These are phyloP conservation scores for Boletus rubescentipes DNA, from an alignment of 768 basidiomycete genomes.

Conservation along the genomic window DNA sequence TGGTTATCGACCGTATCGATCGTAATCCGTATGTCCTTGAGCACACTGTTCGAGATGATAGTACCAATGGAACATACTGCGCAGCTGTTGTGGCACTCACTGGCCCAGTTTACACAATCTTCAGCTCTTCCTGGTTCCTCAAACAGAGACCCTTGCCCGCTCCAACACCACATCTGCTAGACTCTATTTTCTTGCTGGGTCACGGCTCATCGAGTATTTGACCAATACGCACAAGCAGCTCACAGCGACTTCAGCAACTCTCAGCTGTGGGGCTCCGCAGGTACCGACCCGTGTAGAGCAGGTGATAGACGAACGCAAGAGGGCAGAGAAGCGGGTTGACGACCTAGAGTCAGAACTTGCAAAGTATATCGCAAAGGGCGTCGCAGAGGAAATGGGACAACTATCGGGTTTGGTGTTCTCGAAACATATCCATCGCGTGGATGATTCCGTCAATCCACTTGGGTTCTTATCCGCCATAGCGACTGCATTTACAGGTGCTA, in stretches of 20 bases:
- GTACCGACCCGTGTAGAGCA: conserved; percentile 69
- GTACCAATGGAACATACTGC: background rate
- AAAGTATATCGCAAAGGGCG: conserved; percentile 40
- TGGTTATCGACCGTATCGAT: conserved; percentile 82
- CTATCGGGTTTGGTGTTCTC: conserved; percentile 33
- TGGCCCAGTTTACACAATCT: conserved; percentile 73
- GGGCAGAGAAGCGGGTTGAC: conserved; percentile 61
- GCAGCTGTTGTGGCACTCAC: conserved; percentile 83
- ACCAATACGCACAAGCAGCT: conserved; percentile 56
- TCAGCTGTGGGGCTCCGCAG: conserved; percentile 67
- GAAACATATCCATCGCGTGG: conserved; percentile 56
- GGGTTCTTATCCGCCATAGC: conserved; percentile 60
- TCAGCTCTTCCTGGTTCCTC: conserved; percentile 67
- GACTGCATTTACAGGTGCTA: conserved; percentile 39
- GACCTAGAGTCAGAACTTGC: conserved; percentile 72
- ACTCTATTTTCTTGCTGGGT: conserved; percentile 81
- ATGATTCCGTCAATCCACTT: conserved; percentile 59
- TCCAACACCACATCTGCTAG: conserved; percentile 63
- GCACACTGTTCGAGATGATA: conserved; percentile 5
- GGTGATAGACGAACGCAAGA: conserved; percentile 65
- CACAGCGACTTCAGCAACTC: conserved; percentile 51
- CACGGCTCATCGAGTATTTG: conserved; percentile 66
- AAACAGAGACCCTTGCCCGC: conserved; percentile 65
- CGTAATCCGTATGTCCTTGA: conserved; percentile 61
- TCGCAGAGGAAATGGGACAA: conserved; percentile 40